Percentiles rank a stretch among this genome's conserved stretches.
phyloP scores from a whole-genome alignment of 257 asterid genomes.

The Solanum pennellii region DNA sequence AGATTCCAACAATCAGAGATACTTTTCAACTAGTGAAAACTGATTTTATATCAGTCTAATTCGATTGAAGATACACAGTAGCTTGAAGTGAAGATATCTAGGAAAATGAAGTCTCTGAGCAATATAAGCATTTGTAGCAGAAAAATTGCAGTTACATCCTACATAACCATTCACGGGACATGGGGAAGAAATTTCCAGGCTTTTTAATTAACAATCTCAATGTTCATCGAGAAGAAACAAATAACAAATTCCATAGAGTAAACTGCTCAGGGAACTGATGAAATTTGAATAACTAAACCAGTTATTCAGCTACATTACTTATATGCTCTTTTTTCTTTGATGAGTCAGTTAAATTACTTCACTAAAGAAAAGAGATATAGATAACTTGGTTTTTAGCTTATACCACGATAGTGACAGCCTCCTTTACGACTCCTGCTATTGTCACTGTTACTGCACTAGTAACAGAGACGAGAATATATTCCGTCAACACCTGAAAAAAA shows the following conservation, averaged over 20 bases:
- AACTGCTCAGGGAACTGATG: not conserved
- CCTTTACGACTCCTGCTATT: conserved; percentile 98
- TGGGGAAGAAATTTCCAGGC: not conserved
- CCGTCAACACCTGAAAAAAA: conserved; percentile 79
- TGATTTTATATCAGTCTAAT: not conserved
- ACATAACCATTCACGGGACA: not conserved
- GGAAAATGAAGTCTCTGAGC: not conserved
- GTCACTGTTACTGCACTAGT: conserved; percentile 98
- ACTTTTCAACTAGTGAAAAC: not conserved
- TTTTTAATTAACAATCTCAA: not conserved
- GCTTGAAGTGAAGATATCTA: not conserved
- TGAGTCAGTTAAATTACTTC: not conserved
- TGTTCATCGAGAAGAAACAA: not conserved
- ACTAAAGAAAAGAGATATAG: not conserved
- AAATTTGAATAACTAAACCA: not conserved
- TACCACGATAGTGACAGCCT: conserved; percentile 97
- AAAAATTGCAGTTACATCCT: not conserved
- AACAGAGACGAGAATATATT: conserved; percentile 77
- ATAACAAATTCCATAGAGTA: not conserved
- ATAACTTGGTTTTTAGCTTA: not conserved
- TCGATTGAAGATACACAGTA: not conserved
- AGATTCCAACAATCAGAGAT: not conserved
- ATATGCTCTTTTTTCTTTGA: not conserved
- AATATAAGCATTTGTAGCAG: not conserved
- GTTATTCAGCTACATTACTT: not conserved